phyloP scores from a whole-genome alignment of 1,139 yeast genomes.

The Debaryomyces coudertii region DNA sequence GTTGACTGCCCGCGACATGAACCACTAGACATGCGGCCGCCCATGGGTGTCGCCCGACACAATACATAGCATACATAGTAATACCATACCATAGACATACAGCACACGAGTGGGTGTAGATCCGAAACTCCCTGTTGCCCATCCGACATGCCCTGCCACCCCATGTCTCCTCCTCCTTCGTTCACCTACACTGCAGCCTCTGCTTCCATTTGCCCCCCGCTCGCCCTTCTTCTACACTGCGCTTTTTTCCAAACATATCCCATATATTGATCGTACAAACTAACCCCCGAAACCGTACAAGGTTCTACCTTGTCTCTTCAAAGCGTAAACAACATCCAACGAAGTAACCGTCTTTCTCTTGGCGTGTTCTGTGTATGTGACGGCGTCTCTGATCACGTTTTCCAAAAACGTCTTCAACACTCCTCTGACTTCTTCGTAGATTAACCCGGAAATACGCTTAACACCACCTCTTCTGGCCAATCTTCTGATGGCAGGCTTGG shows the following conservation, averaged over 20 bases:
- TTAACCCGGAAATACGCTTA: constrained; percentile 98
- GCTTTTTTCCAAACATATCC: constrained; percentile 1
- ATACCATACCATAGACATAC: not conserved
- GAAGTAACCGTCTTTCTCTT: constrained; percentile 99
- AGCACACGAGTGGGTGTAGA: not conserved
- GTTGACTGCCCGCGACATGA: constrained; percentile 16
- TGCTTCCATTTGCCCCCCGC: too few species aligned
- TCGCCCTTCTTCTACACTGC: not conserved
- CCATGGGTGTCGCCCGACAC: not conserved
- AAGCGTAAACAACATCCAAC: constrained; percentile 97
- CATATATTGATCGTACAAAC: constrained; percentile 13
- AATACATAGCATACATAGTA: not conserved
- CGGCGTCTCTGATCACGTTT: constrained; percentile 98
- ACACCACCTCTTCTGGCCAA: constrained; percentile 99
- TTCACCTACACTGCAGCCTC: not conserved
- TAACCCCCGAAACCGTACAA: constrained; percentile 99
- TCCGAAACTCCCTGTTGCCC: too few species aligned
- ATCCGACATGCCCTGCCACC: too few species aligned
- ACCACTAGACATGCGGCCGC: too few species aligned
- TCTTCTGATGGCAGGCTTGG: constrained; percentile 99
- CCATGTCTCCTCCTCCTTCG: not conserved
- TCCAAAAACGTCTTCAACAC: constrained; percentile 95
- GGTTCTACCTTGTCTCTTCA: constrained; percentile 99
- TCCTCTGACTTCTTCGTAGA: constrained; percentile 98
- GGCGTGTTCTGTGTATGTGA: constrained; percentile 99